These are phyloP conservation scores for Dipodascus albidus DNA, from an alignment of 805 yeast species.

Conservation along the genomic window DNA sequence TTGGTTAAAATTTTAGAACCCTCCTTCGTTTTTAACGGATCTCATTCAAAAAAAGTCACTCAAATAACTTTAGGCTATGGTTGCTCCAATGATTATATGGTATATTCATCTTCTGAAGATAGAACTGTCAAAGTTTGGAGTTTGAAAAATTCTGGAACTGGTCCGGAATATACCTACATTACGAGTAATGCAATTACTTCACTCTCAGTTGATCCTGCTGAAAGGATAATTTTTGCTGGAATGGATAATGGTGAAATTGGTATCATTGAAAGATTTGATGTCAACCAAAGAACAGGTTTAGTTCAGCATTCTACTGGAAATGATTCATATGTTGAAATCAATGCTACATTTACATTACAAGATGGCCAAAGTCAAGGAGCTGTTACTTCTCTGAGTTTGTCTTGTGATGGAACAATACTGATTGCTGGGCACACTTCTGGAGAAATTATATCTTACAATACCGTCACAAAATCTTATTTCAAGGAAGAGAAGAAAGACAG, in stretches of 20 bases:
- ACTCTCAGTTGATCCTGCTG: neutral
- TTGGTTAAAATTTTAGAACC: neutral
- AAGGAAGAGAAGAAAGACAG: neutral
- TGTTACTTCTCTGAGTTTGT: neutral
- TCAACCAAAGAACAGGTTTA: neutral
- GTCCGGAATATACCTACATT: neutral
- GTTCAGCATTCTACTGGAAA: neutral
- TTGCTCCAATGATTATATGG: neutral
- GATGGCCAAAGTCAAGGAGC: neutral
- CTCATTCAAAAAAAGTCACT: neutral
- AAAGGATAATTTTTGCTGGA: neutral
- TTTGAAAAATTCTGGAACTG: neutral
- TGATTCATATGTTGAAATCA: neutral
- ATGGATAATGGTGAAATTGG: neutral
- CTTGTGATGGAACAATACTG: neutral
- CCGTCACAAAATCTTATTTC: neutral
- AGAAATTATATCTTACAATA: neutral
- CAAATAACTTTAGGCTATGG: neutral
- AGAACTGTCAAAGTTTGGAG: neutral
- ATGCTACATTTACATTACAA: neutral
- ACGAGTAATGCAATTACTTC: neutral
- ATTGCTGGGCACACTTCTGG: neutral
- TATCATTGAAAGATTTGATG: neutral
- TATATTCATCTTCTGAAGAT: neutral
- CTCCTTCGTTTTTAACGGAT: neutral